Conservation (phyloP, 2,329 filamentous ascomycete genomes). For the Didymellaceae sp. region DNA sequence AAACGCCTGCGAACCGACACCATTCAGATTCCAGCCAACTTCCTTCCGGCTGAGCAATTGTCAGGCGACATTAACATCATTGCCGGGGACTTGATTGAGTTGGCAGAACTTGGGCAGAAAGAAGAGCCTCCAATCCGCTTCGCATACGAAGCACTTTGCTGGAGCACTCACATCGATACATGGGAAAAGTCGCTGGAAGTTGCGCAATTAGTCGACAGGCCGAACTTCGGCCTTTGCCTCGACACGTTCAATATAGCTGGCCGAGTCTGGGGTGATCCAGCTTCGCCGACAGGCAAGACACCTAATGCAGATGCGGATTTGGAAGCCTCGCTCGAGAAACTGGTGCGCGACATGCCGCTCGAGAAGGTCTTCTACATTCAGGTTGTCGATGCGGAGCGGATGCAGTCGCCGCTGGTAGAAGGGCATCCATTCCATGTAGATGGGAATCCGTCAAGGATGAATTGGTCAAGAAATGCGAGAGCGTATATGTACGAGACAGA, state of each 20-base stretch:
- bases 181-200: constrained; percentile 12
- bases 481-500: constrained; percentile 3
- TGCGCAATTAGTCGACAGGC: constrained; percentile 1
- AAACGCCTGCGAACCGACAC: constrained; percentile 6
- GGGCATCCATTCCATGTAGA: constrained; percentile 5
- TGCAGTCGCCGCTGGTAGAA: not conserved
- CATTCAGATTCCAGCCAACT: constrained; percentile 14
- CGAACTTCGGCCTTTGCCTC: constrained; percentile 11
- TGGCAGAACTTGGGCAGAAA: not conserved
- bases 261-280: constrained; percentile 1
- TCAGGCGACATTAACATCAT: constrained; percentile 9
- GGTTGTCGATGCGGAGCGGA: constrained; percentile 3
- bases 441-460: constrained; percentile 1
- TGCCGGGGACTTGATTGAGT: not conserved
- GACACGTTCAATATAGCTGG: constrained; percentile 6
- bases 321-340: constrained; percentile 1
- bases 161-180: constrained; percentile 11
- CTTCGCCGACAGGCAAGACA: constrained; percentile 5
- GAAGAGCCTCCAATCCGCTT: not conserved
- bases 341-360: constrained; percentile 1
- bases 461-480: constrained; percentile 1
- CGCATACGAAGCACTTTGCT: constrained; percentile 9
- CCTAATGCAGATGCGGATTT: constrained; percentile 11
- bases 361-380: constrained; percentile 15
- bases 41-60: constrained; percentile 5